Conservation (phyloP, 1,139 yeast genomes). For the Geotrichum restrictum region DNA sequence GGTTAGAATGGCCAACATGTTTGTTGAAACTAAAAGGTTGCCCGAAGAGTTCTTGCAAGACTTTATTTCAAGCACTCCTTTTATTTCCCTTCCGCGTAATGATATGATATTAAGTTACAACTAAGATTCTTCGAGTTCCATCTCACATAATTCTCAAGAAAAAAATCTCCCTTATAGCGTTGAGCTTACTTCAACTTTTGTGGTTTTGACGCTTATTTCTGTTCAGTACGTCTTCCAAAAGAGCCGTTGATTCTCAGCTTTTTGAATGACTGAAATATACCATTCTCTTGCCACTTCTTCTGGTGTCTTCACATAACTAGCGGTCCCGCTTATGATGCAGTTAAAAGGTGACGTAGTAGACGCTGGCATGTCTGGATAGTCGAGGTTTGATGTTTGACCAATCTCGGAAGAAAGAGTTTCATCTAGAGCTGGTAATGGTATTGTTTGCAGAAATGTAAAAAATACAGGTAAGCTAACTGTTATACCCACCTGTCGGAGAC, state of each 20-base stretch:
- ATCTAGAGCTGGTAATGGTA: slow-evolving; percentile 6
- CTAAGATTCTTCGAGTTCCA: no score
- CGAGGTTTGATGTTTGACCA: background rate
- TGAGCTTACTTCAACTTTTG: no score
- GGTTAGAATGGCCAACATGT: no score
- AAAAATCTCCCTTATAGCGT: no score
- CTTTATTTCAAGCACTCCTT: no score
- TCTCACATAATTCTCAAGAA: no score
- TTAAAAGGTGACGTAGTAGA: background rate
- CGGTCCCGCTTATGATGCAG: background rate
- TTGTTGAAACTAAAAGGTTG: no score
- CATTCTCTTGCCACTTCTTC: slow-evolving; percentile 8
- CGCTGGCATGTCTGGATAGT: background rate
- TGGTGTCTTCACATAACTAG: background rate
- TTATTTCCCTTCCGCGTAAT: no score
- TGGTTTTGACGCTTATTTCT: no score
- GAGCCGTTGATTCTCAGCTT: slow-evolving; percentile 3
- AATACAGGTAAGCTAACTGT: slow-evolving; percentile 6
- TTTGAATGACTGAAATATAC: slow-evolving; percentile 8
- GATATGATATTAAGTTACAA: no score
- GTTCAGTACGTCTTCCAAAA: background rate
- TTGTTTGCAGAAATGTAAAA: slow-evolving; percentile 1
- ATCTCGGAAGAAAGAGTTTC: background rate
- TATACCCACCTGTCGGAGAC: slow-evolving; percentile 8
- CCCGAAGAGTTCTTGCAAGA: no score